phyloP scores from a whole-genome alignment of 1,139 yeast species.

The Sugiyamaella castrensis region DNA sequence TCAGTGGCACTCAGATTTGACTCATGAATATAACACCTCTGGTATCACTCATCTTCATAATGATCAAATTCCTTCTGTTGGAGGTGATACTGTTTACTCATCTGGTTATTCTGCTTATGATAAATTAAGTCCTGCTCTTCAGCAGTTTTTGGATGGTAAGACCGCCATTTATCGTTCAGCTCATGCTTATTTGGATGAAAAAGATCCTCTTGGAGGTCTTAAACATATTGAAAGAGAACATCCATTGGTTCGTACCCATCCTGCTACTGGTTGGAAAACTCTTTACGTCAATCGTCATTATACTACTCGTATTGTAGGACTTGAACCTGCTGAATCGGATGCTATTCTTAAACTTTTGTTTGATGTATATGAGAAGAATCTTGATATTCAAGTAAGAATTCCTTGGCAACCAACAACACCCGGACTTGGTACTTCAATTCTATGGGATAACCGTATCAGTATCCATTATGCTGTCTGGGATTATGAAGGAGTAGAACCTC shows the following conservation, averaged over 20 bases:
- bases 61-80: conserved; percentile 57
- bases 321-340: conserved; percentile 62
- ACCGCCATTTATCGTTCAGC: conserved; percentile 43
- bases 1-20: conserved; percentile 65
- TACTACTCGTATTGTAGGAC: conserved; percentile 60
- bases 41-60: conserved; percentile 61
- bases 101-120: conserved; percentile 64
- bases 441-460: conserved; percentile 72
- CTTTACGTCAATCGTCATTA: conserved; percentile 60
- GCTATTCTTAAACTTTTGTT: conserved; percentile 53
- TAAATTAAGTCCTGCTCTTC: conserved; percentile 59
- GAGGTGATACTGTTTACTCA: conserved; percentile 72
- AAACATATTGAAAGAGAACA: conserved; percentile 38
- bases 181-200: conserved; percentile 42
- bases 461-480: conserved; percentile 52
- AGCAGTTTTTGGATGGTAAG: conserved; percentile 53
- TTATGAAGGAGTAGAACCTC: conserved; percentile 31
- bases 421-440: conserved; percentile 51
- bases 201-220: conserved; percentile 9
- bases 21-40: conserved; percentile 71
- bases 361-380: conserved; percentile 23
- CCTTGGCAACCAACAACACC: conserved; percentile 46
- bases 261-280: conserved; percentile 61
- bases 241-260: conserved; percentile 69
- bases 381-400: conserved; percentile 53